A percentile compares a stretch with the other conserved stretches of the same genome.
phyloP scores from a whole-genome alignment of 805 yeast species.

The Kodamaea laetipori region DNA sequence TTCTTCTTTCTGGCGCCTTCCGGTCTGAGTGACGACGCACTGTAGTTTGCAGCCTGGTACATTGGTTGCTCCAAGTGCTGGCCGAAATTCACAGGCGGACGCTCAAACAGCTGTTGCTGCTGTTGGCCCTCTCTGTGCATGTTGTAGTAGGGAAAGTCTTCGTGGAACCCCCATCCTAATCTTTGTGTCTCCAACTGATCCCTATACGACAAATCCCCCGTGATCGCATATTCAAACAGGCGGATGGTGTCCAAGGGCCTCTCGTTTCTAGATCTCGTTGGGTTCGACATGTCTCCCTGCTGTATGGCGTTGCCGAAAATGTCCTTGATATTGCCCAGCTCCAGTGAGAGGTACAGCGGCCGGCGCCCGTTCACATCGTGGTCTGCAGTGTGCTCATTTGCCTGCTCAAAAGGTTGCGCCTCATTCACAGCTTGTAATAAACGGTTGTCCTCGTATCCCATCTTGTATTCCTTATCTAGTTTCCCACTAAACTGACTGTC shows the following conservation, averaged over 20 bases:
- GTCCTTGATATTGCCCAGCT: conserved; percentile 64
- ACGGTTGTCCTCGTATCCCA: conserved; percentile 55
- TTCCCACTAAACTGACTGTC: conserved; percentile 20
- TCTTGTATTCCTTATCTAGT: conserved; percentile 7
- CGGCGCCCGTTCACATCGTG: conserved; percentile 30
- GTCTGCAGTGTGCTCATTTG: conserved; percentile 39
- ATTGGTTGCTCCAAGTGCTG: conserved; percentile 39
- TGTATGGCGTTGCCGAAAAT: conserved; percentile 81
- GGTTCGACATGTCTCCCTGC: conserved; percentile 87
- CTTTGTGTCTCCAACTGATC: conserved; percentile 78
- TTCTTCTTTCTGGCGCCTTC: conserved; percentile 61
- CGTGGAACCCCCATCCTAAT: conserved; percentile 88
- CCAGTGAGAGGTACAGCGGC: conserved; percentile 48
- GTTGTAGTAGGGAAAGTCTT: conserved; percentile 62
- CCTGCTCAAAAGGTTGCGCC: conserved; percentile 89
- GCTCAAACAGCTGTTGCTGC: conserved; percentile 29
- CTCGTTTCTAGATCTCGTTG: conserved; percentile 90
- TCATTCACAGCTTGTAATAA: conserved; percentile 90
- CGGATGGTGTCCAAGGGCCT: conserved; percentile 96
- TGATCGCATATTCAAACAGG: conserved; percentile 88
- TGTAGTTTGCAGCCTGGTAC: conserved; percentile 60
- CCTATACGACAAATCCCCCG: conserved; percentile 79
- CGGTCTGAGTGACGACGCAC: conserved; percentile 48
- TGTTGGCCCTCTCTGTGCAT: conserved; percentile 20
- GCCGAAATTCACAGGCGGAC: conserved; percentile 37